Evolutionary conservation across 2,329 filamentous ascomycete species (phyloP), one percentile per base, ranked within the genome.

Genomic region (Parasarocladium wereldwijsianum): DNA sequence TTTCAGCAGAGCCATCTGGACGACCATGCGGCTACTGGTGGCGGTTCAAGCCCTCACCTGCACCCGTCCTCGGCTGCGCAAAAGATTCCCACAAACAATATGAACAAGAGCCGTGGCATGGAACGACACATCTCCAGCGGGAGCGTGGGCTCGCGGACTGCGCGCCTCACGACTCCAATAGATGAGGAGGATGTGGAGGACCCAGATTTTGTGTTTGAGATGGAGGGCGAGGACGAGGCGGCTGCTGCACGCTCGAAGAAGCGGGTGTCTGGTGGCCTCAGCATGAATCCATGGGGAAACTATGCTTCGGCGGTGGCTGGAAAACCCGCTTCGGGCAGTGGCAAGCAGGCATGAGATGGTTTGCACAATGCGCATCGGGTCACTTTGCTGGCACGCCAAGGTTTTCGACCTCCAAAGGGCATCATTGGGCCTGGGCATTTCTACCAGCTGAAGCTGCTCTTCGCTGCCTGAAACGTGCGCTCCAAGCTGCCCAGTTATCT

Each of bases 101-200:
- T 60, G 24, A 50, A 50, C 29, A 51, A 51, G 35, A 50, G 58
- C 23, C 55, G 61, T 32, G 46, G 47, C n/a, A 55, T 60, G 31
- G 70, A 76, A 41, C 60, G 70, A 27, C 70, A 74, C 44, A 58
- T 72, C 20, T 75, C 69, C 40, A 70, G 62, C 33, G 62, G 62
- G 17, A 73, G 69, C 39, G 63, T 71, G 40, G 59, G 64, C 39
- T 69, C 66, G 27, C 52, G 55, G 22, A 67, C 60, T 22, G 67
- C 66, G 13, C 57, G 71, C 11, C 74, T 73, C 44, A 70, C 70
- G 2, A 75, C 69, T 1, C 70, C 70, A 3, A 76, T 76, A 36
- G 70, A 75, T 35, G 71, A 76, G 43, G 71, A 76, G 40, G 70
- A 75, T 35, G 71, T 76, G 43, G 28, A 30, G 11, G 69, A 76